These are phyloP conservation scores for Dothistroma pini DNA, from an alignment of 2,329 filamentous ascomycete species.

Conservation along the genomic window DNA sequence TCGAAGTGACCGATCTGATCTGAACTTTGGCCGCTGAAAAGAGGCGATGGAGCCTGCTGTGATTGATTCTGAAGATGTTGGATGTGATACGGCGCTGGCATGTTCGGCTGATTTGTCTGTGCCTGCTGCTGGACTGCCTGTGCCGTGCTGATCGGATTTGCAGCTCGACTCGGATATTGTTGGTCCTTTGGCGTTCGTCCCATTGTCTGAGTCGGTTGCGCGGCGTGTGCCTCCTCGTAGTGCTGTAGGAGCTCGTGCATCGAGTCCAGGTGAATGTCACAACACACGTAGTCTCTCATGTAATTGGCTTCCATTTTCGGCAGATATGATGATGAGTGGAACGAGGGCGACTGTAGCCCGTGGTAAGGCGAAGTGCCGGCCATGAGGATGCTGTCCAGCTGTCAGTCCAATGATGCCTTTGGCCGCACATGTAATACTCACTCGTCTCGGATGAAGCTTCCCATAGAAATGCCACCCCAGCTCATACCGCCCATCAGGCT, in stretches of 20 bases:
- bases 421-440: constrained; percentile 54
- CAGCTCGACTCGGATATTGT: constrained; percentile 33
- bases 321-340: constrained; percentile 52
- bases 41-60: constrained; percentile 26
- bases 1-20: constrained; percentile 37
- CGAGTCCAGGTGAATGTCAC: constrained; percentile 81
- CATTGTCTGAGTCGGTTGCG: constrained; percentile 44
- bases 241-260: constrained; percentile 94
- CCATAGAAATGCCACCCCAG: constrained; percentile 94
- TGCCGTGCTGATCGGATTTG: constrained; percentile 35
- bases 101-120: constrained; percentile 24
- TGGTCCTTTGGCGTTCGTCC: constrained; percentile 38
- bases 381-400: constrained; percentile 74
- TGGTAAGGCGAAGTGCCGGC: constrained; percentile 90
- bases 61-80: constrained; percentile 17
- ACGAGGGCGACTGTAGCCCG: constrained; percentile 78
- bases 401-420: constrained; percentile 15
- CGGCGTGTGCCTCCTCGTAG: constrained; percentile 91
- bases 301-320: constrained; percentile 73
- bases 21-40: constrained; percentile 32
- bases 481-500: constrained; percentile 77
- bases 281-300: constrained; percentile 96
- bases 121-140: constrained; percentile 36
- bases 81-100: constrained; percentile 20
- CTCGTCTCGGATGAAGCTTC: constrained; percentile 97